Percentiles rank a stretch among this genome's conserved stretches.
Conservation (phyloP, 2,329 filamentous ascomycete genomes). For the Colletotrichum gigasporum region DNA sequence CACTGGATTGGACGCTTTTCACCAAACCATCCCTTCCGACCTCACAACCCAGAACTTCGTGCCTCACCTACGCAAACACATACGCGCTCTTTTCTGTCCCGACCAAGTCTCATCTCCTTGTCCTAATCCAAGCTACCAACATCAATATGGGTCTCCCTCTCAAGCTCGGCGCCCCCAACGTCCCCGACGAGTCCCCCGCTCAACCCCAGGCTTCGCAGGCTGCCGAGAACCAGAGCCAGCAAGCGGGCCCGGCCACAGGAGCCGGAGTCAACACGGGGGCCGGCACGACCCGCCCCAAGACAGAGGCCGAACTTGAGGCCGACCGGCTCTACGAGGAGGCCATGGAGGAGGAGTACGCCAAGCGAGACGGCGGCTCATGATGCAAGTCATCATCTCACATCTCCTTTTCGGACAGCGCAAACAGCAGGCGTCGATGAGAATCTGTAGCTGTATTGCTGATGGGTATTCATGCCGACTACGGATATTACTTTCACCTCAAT, state of each 20-base stretch:
- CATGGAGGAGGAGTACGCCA: slow-evolving; percentile 66
- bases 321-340: slow-evolving; percentile 60
- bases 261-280: slow-evolving; percentile 61
- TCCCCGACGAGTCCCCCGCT: slow-evolving; percentile 1
- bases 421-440: neutral
- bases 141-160: slow-evolving; percentile 41
- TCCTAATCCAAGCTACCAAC: neutral
- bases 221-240: neutral
- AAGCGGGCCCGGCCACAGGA: slow-evolving; percentile 41
- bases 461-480: slow-evolving; percentile 3
- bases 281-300: slow-evolving; percentile 56
- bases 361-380: slow-evolving; percentile 61
- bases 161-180: slow-evolving; percentile 16
- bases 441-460: slow-evolving; percentile 5
- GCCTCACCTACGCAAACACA: neutral
- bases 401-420: neutral
- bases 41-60: no score
- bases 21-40: no score
- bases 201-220: neutral
- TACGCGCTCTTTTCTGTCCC: neutral
- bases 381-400: no score
- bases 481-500: neutral
- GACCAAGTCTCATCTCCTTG: neutral
- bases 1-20: no score
- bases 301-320: slow-evolving; percentile 58